phyloP scores from a whole-genome alignment of 352 stramenopile species.

The Globisporangium sylvaticum region DNA sequence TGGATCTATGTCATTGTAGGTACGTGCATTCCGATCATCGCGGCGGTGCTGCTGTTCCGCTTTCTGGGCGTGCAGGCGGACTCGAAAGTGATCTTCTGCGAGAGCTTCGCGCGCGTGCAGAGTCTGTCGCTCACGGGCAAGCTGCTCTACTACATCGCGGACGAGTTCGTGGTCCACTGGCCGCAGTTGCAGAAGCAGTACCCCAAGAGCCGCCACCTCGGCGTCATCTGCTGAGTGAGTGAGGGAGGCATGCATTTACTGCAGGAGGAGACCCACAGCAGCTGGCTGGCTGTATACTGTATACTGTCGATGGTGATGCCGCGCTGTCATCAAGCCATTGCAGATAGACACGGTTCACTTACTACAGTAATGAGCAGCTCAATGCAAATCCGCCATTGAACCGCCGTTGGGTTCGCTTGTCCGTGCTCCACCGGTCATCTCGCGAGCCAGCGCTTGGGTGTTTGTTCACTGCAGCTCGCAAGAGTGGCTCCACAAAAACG shows the following conservation, averaged over 20 bases:
- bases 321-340: neutral
- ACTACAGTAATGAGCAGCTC: neutral
- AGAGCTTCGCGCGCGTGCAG: conserved; percentile 92
- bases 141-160: conserved; percentile 90
- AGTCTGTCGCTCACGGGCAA: conserved; percentile 92
- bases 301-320: neutral
- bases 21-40: conserved; percentile 92
- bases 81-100: conserved; percentile 91
- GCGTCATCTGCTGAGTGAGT: conserved; percentile 70
- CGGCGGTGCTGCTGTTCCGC: conserved; percentile 79
- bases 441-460: neutral
- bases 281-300: neutral
- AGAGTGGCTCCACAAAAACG: neutral
- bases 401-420: neutral
- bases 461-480: neutral
- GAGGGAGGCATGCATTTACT: too few relatives aligned
- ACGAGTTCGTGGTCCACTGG: conserved; percentile 95
- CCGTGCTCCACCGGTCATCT: neutral
- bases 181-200: conserved; percentile 84
- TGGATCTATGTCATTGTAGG: conserved; percentile 28
- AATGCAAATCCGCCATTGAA: neutral
- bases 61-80: conserved; percentile 65
- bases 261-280: too few relatives aligned
- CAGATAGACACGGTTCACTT: neutral
- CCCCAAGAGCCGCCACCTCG: conserved; percentile 80